phyloP scores from a whole-genome alignment of 768 basidiomycete genomes.

The Amyloporia xantha region DNA sequence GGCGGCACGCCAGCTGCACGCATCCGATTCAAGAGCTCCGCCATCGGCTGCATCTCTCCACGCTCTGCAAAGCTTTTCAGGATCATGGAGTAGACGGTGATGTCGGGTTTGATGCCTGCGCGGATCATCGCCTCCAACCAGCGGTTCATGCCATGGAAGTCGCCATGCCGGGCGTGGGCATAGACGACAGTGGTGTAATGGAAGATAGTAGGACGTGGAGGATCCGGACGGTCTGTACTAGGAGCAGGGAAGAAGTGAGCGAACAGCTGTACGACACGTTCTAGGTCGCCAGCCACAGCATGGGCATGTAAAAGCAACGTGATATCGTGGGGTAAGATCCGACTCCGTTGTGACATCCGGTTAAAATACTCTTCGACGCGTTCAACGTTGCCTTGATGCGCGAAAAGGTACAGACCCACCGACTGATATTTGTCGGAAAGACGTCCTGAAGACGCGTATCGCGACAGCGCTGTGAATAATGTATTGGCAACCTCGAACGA shows the following conservation, averaged over 20 bases:
- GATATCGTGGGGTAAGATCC: constrained; percentile 25
- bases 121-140: constrained; percentile 51
- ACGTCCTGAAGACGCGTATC: not conserved
- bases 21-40: constrained; percentile 56
- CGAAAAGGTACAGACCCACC: constrained; percentile 46
- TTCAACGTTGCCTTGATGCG: constrained; percentile 43
- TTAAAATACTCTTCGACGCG: constrained; percentile 39
- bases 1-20: constrained; percentile 39
- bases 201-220: constrained; percentile 33
- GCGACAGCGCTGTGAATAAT: constrained; percentile 31
- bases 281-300: constrained; percentile 38
- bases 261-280: constrained; percentile 44
- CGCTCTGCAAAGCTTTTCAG: constrained; percentile 48
- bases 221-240: not conserved
- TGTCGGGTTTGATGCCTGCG: constrained; percentile 46
- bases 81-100: constrained; percentile 52
- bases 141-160: constrained; percentile 39
- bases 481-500: constrained; percentile 37
- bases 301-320: constrained; percentile 51
- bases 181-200: constrained; percentile 55
- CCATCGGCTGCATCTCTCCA: constrained; percentile 49
- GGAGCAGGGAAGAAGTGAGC: constrained; percentile 39
- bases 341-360: constrained; percentile 25
- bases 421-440: constrained; percentile 23
- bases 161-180: constrained; percentile 42